Base-by-base conservation (phyloP, 345 rosid genomes). In the Citrus inodora region DNA sequence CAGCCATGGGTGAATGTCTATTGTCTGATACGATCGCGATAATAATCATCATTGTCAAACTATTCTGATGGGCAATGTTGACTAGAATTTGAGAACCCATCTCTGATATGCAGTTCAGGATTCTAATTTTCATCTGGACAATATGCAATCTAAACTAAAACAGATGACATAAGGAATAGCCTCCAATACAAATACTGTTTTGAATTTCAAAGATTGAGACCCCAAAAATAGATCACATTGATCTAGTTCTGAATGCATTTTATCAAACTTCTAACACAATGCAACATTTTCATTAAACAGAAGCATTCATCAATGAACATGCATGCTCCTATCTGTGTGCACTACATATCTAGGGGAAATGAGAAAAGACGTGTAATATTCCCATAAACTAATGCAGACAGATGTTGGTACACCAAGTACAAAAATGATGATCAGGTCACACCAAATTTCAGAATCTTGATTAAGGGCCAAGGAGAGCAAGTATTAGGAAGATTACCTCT, bases 401-500 rank as follows among this genome's bases (percentile, higher is more conserved):
- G 27, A 76, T 24, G 17, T 56, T 27, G 51, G 37, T 51, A 42
- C 24, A 25, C 25, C 33, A 55, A 10, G 48, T 2, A 76, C 4
- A 13, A 8, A 27, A 53, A 32, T n/a, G 63, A 22, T 27, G 13
- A 76, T 32, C 35, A 35, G 59, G 37, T 61, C 13, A 61, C 6
- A 74, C 6, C 5, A 11, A 22, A 63, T 38, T 62, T 62, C 22
- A 21, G 19, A 63, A 74, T 9, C 25, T 2, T 10, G n/a, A 65
- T 22, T 17, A 32, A 65, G 27, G 48, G 17, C 33, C 6, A 6
- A 53, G 11, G 25, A 33, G 19, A 24, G 27, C 7, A 66, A 21
- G 25, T 51, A 25, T 17, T 46, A n/a, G 37, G 35, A 67, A 64
- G 7, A 37, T 51, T 88, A 88, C 91, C 88, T 88, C 89, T 38